These are phyloP conservation scores for Circinella umbellata DNA, from an alignment of 371 early-diverging fungal genomes.

Conservation along the genomic window DNA sequence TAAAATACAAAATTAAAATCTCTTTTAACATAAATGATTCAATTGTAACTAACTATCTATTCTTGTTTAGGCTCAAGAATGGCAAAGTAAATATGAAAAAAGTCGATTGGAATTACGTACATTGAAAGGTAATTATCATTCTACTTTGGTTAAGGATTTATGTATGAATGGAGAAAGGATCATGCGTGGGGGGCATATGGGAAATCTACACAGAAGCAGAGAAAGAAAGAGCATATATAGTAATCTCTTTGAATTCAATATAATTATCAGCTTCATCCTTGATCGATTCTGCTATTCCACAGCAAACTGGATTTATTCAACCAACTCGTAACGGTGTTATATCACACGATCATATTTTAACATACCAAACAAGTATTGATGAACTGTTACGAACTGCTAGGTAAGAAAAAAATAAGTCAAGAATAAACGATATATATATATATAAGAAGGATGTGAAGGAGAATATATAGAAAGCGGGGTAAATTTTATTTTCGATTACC, in stretches of 20 bases:
- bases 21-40: background rate
- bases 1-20: constrained; percentile 7
- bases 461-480: too few species aligned
- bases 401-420: constrained; percentile 30
- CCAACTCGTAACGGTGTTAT: constrained; percentile 71
- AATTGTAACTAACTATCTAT: background rate
- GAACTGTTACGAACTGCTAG: constrained; percentile 73
- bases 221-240: background rate
- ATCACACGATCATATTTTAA: constrained; percentile 63
- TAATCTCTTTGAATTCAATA: background rate
- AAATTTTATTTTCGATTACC: too few species aligned
- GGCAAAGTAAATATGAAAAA: constrained; percentile 56
- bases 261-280: constrained; percentile 6
- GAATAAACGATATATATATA: background rate
- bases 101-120: constrained; percentile 50
- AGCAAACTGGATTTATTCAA: constrained; percentile 36
- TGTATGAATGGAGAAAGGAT: background rate
- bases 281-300: constrained; percentile 40
- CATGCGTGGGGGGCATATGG: background rate
- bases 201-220: background rate
- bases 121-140: constrained; percentile 37
- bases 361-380: constrained; percentile 85
- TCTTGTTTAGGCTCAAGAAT: constrained; percentile 34
- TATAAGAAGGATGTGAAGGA: too few species aligned
- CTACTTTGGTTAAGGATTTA: too few species aligned